phyloP scores from a whole-genome alignment of 169 alveolate genomes.

The Plasmodium gallinaceum region DNA sequence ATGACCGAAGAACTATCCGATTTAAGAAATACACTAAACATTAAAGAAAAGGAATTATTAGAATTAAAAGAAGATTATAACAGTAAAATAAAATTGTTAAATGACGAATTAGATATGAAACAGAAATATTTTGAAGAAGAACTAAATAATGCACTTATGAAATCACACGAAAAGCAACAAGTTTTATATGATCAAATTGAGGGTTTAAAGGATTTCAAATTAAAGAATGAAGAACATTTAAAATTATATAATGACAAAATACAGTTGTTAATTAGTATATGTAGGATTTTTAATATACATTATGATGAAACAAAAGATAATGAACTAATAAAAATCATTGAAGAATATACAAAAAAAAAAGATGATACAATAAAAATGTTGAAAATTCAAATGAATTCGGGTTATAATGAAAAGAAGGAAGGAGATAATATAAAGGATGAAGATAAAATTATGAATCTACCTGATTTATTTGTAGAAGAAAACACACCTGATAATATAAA shows the following conservation, averaged over 20 bases:
- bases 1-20: constrained; percentile 10
- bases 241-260: constrained; percentile 22
- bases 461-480: too few species aligned
- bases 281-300: constrained; percentile 10
- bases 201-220: constrained; percentile 15
- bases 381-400: background rate
- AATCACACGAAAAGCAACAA: constrained; percentile 41
- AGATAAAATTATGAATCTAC: background rate
- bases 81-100: constrained; percentile 8
- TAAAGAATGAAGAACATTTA: constrained; percentile 38
- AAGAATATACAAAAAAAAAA: constrained; percentile 11
- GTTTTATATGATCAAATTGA: constrained; percentile 21
- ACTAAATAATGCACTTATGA: constrained; percentile 13
- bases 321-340: constrained; percentile 19
- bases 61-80: constrained; percentile 31
- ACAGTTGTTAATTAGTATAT: constrained; percentile 18
- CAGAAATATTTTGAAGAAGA: constrained; percentile 29
- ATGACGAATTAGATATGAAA: constrained; percentile 16
- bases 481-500: too few species aligned
- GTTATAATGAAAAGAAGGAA: background rate
- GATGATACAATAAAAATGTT: background rate
- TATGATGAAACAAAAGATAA: constrained; percentile 17
- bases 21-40: constrained; percentile 1
- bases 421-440: constrained; percentile 2
- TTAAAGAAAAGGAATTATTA: constrained; percentile 11